These are phyloP conservation scores for Pseudotsuga menziesii DNA, from an alignment of 75 land plant genomes.

Conservation along the genomic window DNA sequence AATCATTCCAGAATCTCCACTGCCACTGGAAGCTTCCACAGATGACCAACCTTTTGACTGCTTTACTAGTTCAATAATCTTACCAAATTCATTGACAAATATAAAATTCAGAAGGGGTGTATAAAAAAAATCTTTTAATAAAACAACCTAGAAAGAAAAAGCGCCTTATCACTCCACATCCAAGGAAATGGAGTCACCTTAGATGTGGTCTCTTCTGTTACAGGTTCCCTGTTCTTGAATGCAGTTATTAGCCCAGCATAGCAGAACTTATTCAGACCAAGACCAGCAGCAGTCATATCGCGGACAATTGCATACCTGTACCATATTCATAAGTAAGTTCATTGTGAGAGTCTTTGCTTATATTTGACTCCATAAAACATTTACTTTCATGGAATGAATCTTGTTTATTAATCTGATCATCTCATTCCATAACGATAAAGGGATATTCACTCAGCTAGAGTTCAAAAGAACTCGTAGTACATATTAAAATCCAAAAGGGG, in stretches of 20 bases:
- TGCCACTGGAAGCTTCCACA: constrained; percentile 29
- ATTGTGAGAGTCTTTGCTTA: neutral
- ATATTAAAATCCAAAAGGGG: neutral
- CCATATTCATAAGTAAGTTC: neutral
- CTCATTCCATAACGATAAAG: neutral
- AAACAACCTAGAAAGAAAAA: neutral
- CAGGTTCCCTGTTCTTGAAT: constrained; percentile 59
- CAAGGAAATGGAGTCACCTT: constrained; percentile 40
- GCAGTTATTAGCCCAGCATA: constrained; percentile 94
- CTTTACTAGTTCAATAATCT: constrained; percentile 82
- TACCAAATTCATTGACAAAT: constrained; percentile 5
- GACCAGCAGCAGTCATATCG: constrained; percentile 95
- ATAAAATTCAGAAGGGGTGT: constrained; percentile 5
- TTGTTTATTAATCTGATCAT: neutral
- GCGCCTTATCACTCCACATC: neutral
- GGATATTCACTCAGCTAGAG: neutral
- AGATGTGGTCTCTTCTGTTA: constrained; percentile 40
- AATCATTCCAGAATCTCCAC: constrained; percentile 68
- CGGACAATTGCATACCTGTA: constrained; percentile 82
- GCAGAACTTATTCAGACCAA: constrained; percentile 84
- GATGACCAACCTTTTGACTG: constrained; percentile 84
- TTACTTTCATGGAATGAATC: neutral
- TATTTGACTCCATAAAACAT: neutral
- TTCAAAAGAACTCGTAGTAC: neutral
- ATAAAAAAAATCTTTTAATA: neutral